These are phyloP conservation scores for Ocimum tenuiflorum DNA, from an alignment of 257 asterid genomes.

Conservation along the genomic window DNA sequence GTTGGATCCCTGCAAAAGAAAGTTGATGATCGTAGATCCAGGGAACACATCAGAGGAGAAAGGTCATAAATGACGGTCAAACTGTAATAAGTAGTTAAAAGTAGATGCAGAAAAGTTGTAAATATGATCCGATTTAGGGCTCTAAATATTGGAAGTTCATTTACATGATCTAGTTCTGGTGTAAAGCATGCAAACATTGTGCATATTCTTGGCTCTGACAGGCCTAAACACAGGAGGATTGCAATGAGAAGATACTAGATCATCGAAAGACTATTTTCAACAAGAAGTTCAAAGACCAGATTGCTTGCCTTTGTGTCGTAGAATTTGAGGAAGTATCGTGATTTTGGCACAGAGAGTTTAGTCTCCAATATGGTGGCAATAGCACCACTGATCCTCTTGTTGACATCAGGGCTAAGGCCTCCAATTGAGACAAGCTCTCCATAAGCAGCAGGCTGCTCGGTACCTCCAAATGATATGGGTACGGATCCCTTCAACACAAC, in stretches of 20 bases:
- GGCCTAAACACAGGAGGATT: conserved; percentile 73
- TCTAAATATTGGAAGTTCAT: conserved; percentile 37
- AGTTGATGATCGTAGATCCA: neutral
- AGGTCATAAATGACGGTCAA: neutral
- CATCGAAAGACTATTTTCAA: conserved; percentile 2
- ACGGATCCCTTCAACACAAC: conserved; percentile 90
- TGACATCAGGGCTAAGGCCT: conserved; percentile 65
- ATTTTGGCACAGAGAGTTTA: conserved; percentile 69
- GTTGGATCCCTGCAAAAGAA: conserved; percentile 60
- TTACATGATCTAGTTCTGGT: conserved; percentile 56
- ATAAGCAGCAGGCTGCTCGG: conserved; percentile 82
- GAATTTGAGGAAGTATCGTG: conserved; percentile 86
- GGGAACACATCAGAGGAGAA: neutral
- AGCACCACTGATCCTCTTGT: conserved; percentile 89
- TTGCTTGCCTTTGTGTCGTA: conserved; percentile 70
- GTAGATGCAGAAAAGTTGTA: neutral
- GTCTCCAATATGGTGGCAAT: conserved; percentile 66
- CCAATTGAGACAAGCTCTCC: conserved; percentile 90
- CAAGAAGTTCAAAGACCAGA: neutral
- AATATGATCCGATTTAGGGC: conserved; percentile 11
- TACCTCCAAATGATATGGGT: conserved; percentile 85
- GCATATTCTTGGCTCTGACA: conserved; percentile 58
- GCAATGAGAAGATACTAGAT: conserved; percentile 48
- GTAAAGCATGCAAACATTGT: conserved; percentile 26
- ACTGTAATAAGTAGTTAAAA: neutral